Base-by-base conservation (phyloP, 2,329 filamentous ascomycete genomes). In the Rhytidhysteron rufulum region DNA sequence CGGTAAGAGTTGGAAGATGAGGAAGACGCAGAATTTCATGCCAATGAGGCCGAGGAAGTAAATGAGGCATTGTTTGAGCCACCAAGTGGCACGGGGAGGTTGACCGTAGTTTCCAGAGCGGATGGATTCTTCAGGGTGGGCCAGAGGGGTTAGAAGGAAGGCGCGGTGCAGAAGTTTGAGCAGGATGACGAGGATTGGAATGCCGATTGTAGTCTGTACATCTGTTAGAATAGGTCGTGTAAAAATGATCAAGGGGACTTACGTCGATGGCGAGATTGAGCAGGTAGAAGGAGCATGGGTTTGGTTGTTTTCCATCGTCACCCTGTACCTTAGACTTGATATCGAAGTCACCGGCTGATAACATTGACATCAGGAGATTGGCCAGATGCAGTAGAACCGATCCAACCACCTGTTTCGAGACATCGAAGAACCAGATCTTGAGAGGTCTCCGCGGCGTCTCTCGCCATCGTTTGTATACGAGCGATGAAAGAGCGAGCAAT, bases 351-450 rank as follows among this genome's bases (percentile, higher is more conserved):
- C 89, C 90, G 40, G 87, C 91, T 1, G 88, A 94, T 52, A 98
- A 77, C 86, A 97, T 88, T 34, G 88, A 94, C 85, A 98, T 95
- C 65, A 95, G 81, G 39, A 98, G 77, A 62, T 98, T 98, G 52
- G 90, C 87, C 32, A 91, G 75, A 68, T 98, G 93, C 24, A 96
- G 82, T 63, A 98, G 76, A 33, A 89, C 83, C 21, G 89, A 94
- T 17, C 93, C 93, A 57, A 97, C 86, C 39, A 98, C 88, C 72
- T 98, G 93, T 73, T 98, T 98, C 22, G 88, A 95, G 18, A 83
- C 93, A 62, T 98, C 93, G 65, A 97, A 98, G 65, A 87, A 90
- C 91, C 93, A 98, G 50, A 98, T 89, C 75, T 94, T 95, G 58
- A 97, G 61, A 1, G 91, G 91, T 40, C 93, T 79, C 63, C 96